phyloP scores from a whole-genome alignment of 352 stramenopile genomes.

The Globisporangium middletonii region DNA sequence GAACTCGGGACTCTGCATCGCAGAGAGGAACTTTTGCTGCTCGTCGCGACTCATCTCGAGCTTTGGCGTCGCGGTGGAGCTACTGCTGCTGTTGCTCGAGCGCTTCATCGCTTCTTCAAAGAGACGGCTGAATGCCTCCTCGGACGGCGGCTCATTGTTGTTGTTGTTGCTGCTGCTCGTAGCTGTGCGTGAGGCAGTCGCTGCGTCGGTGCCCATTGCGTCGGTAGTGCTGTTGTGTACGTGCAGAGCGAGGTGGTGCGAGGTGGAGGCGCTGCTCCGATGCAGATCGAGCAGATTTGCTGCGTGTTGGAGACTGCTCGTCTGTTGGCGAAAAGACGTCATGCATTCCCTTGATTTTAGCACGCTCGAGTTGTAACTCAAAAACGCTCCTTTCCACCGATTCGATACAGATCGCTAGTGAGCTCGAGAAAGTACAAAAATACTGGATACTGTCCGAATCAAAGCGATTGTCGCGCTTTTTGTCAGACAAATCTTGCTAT shows the following conservation, averaged over 20 bases:
- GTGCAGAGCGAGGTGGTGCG: too few species aligned
- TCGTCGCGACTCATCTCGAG: constrained; percentile 43
- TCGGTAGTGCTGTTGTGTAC: too few species aligned
- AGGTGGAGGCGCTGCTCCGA: not conserved
- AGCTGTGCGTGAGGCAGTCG: not conserved
- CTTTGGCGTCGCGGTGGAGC: constrained; percentile 9
- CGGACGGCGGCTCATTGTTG: not conserved
- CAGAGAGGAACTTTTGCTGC: constrained; percentile 83
- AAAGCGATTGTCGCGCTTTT: too few species aligned
- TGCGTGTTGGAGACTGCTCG: not conserved
- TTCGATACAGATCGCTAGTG: too few species aligned
- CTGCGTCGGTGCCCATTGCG: too few species aligned
- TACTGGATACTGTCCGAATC: too few species aligned
- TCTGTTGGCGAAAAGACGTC: not conserved
- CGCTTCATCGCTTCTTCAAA: not conserved
- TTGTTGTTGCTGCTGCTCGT: not conserved
- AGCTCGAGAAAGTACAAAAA: too few species aligned
- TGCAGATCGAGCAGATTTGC: too few species aligned
- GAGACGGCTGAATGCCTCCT: not conserved
- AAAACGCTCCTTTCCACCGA: too few species aligned
- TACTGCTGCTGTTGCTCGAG: constrained; percentile 2
- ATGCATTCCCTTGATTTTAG: not conserved
- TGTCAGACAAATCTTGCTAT: too few species aligned
- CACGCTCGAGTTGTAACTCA: not conserved
- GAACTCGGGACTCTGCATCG: constrained; percentile 90